phyloP scores from a whole-genome alignment of 2,329 filamentous ascomycete genomes.

The Aspergillus brasiliensis region DNA sequence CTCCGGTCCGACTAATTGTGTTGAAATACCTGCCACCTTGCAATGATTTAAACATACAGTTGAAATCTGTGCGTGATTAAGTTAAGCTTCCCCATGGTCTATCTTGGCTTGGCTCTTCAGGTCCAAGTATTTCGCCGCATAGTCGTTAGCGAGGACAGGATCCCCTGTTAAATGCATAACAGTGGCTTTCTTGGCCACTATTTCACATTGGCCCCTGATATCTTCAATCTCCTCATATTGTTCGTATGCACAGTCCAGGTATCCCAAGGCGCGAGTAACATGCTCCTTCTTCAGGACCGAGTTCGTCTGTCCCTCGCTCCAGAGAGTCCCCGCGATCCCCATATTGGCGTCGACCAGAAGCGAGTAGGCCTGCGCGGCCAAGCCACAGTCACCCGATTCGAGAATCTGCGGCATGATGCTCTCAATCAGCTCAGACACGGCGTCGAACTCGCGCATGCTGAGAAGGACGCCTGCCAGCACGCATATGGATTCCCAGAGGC shows the following conservation, averaged over 20 bases:
- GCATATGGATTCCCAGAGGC: slow-evolving; percentile 72
- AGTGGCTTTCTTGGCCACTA: slow-evolving; percentile 79
- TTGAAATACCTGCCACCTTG: not conserved
- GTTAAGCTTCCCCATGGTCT: not conserved
- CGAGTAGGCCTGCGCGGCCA: slow-evolving; percentile 69
- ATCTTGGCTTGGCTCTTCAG: slow-evolving; percentile 48
- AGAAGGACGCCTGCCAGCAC: slow-evolving; percentile 69
- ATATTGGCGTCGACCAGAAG: slow-evolving; percentile 76
- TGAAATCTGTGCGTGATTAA: not conserved
- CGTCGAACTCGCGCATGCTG: slow-evolving; percentile 69
- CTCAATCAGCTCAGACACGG: slow-evolving; percentile 65
- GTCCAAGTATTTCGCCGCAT: slow-evolving; percentile 65
- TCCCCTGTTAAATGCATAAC: slow-evolving; percentile 73
- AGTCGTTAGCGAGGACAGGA: slow-evolving; percentile 64
- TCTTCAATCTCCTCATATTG: slow-evolving; percentile 70
- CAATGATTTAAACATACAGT: not conserved
- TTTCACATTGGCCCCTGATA: slow-evolving; percentile 70
- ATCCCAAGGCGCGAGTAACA: slow-evolving; percentile 60
- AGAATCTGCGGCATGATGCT: slow-evolving; percentile 74
- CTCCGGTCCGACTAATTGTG: no score
- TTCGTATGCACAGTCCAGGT: slow-evolving; percentile 64
- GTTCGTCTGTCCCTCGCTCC: slow-evolving; percentile 30
- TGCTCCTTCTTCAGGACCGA: slow-evolving; percentile 54
- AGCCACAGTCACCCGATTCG: slow-evolving; percentile 65
- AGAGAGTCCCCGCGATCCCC: slow-evolving; percentile 65